Percentiles rank a stretch among this genome's conserved stretches.
These are phyloP conservation scores for Claviceps pazoutovae DNA, from an alignment of 2,329 filamentous ascomycete genomes.

Conservation along the genomic window DNA sequence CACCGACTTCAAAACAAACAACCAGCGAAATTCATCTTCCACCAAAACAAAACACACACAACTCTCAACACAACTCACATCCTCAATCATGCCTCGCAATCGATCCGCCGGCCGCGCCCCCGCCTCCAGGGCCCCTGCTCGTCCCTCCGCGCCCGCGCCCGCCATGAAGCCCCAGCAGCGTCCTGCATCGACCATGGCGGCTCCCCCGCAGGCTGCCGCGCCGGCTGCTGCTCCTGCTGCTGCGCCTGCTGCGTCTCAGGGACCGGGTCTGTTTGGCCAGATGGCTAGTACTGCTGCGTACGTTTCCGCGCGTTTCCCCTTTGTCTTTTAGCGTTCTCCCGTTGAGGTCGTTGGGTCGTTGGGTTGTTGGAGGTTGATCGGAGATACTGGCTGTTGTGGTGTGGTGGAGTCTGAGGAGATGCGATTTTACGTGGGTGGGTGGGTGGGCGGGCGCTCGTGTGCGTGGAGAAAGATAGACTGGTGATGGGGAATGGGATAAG, in stretches of 20 bases:
- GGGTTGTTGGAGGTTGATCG: no score
- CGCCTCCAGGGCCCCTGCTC: conserved; percentile 29
- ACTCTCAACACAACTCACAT: conserved; percentile 14
- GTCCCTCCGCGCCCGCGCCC: conserved; percentile 47
- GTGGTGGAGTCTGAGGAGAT: no score
- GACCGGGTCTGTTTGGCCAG: conserved; percentile 82
- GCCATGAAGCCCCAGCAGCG: conserved; percentile 45
- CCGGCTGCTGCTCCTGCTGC: background rate
- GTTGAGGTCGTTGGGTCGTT: no score
- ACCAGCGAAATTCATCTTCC: no score
- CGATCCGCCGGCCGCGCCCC: conserved; percentile 49
- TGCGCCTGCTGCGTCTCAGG: conserved; percentile 40
- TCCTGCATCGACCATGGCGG: conserved; percentile 55
- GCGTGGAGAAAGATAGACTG: background rate
- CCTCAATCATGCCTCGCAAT: conserved; percentile 58
- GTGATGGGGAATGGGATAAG: background rate
- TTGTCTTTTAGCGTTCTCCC: no score
- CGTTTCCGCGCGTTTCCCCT: conserved; percentile 25
- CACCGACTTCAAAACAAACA: no score
- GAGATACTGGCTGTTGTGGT: no score
- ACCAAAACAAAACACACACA: conserved; percentile 3
- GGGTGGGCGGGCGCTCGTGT: no score
- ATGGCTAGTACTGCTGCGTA: conserved; percentile 98
- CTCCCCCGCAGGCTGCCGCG: conserved; percentile 31
- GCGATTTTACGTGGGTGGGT: no score